Evolutionary conservation across 2,329 filamentous ascomycete genomes (phyloP), one percentile per base, ranked within the genome.

Genomic region (Exophiala mesophila): DNA sequence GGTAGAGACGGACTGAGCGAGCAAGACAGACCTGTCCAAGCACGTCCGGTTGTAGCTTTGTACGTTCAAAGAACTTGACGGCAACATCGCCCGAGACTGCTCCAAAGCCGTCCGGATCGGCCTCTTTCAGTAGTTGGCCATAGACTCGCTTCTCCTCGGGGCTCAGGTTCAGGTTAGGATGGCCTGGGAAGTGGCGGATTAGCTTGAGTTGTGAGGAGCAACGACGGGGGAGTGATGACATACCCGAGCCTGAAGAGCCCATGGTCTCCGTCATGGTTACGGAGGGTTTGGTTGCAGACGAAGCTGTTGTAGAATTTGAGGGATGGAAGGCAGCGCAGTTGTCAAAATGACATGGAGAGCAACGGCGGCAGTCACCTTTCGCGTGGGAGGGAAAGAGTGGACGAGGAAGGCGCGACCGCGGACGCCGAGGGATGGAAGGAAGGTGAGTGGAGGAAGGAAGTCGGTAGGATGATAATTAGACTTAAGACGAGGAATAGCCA

Each of bases 41-140:
- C 36, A 92, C 76, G 49, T 86, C 81, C 40, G 89, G 87, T 49
- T 90, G 81, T 36, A 98, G 74, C 55, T 85, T 83, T 33, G 92
- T 97, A 73, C 92, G 92, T 67, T 97, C 89, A 62, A 98, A 98
- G 73, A 98, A 97, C 63, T 88, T 87, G 64, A 98, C 89, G 45
- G 92, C 92, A 49, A 94, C 78, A 67, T 98, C 92, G 65, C 92
- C 92, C 13, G 92, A 96, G 23, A 98, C 87, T 52, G 97, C 88
- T 42, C 89, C 88, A 44, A 95, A 83, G 62, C 80, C 85, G 57
- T 96, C 92, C 46, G 83, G 85, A 67, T 98, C 92, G 54, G 92
- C 92, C 58, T 88, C 83, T 64, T 85, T 82, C 69, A 98, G 96
- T 51, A 98, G 82, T 66, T 92, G 88, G 56, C 85, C 87, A 66